Conservation (phyloP, 108 stramenopile species). For the Nitzschia putrida region DNA sequence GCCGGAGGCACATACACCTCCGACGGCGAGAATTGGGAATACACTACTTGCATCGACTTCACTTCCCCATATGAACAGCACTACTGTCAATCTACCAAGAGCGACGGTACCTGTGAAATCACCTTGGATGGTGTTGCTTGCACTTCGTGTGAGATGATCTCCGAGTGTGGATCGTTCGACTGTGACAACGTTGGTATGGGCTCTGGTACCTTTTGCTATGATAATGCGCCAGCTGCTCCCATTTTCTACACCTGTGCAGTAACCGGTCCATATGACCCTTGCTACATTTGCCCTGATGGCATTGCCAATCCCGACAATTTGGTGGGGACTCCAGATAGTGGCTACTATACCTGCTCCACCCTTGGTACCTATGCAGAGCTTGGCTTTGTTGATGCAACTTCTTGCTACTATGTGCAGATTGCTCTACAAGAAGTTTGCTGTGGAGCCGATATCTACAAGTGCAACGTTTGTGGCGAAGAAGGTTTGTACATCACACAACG, state of each 20-base stretch:
- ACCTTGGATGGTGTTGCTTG: not conserved
- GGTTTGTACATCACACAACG: not conserved
- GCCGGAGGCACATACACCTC: too few relatives aligned
- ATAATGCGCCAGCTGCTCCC: not conserved
- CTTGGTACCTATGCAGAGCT: not conserved
- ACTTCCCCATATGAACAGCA: constrained; percentile 1
- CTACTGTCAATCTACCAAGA: not conserved
- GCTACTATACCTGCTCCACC: constrained; percentile 7
- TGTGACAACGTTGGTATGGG: constrained; percentile 14
- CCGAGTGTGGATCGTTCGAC: constrained; percentile 11
- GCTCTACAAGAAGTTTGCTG: not conserved
- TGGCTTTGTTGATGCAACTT: not conserved
- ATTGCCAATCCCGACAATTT: constrained; percentile 1
- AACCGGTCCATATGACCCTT: not conserved
- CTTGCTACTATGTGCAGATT: not conserved
- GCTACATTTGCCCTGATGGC: constrained; percentile 5
- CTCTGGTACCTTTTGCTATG: not conserved
- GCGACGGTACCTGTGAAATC: constrained; percentile 5
- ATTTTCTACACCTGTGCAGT: not conserved
- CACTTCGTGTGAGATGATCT: not conserved
- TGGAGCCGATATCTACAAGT: not conserved
- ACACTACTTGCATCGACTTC: constrained; percentile 10
- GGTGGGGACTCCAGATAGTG: not conserved
- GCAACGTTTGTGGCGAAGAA: constrained; percentile 6
- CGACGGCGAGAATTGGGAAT: not conserved